Evolutionary conservation across 495 filamentous ascomycete species (phyloP).

Genomic region (Penicillium bovifimosum): DNA sequence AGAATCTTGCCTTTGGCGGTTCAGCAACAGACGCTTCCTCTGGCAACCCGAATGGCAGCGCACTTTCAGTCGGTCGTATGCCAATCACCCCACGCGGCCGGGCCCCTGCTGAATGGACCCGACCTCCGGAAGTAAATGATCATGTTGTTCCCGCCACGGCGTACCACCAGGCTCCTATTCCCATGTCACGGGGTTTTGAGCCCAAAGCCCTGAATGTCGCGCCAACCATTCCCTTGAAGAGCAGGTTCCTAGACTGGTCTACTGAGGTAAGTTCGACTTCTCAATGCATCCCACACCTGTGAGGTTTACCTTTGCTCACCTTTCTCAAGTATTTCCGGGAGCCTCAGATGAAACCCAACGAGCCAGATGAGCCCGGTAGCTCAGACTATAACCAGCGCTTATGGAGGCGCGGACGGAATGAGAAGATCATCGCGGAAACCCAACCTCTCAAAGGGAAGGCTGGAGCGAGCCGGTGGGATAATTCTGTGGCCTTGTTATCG

Average conservation of each 20-base stretch:
- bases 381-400: constrained; percentile 95
- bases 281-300: constrained; percentile 7
- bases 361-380: constrained; percentile 93
- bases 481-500: constrained; percentile 67
- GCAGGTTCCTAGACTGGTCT: constrained; percentile 88
- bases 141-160: constrained; percentile 57
- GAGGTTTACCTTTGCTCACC: constrained; percentile 28
- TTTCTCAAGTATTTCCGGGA: constrained; percentile 79
- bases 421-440: constrained; percentile 82
- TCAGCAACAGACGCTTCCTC: constrained; percentile 25
- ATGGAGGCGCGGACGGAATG: constrained; percentile 90
- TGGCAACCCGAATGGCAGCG: constrained; percentile 23
- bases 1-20: constrained; percentile 59
- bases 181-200: constrained; percentile 66
- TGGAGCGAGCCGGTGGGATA: constrained; percentile 77
- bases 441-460: constrained; percentile 89
- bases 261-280: constrained; percentile 58
- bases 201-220: constrained; percentile 49
- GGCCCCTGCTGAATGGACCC: constrained; percentile 63
- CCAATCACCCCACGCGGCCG: constrained; percentile 51
- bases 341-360: constrained; percentile 94
- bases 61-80: constrained; percentile 34
- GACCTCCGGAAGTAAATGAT: constrained; percentile 76
- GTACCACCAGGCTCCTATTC: constrained; percentile 71
- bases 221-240: constrained; percentile 67